Evolutionary conservation across 1,139 yeast genomes (phyloP), one percentile per base, ranked within the genome.

Genomic region (Kazachstania sp.): DNA sequence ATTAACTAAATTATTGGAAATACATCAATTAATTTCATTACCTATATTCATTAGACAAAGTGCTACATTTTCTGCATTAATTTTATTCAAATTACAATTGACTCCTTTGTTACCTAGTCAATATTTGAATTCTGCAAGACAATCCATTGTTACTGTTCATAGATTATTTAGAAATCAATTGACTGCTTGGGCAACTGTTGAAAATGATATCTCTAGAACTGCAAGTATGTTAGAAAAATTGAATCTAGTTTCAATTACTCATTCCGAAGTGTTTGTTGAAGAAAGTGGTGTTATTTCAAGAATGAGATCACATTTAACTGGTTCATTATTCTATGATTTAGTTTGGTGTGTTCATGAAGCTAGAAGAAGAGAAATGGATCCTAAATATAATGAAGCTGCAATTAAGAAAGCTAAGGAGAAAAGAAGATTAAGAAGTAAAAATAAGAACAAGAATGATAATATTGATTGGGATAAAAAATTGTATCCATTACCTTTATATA

Each of bases 341-440:
- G 92, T 90, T 18, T 88, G 95, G 92, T 86, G 95, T 62, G 86
- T 90, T 44, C 97, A 90, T 65, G 97, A 90, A 62, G 96, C 96
- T 0, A 73, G 95, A 63, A 73, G 97, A 61, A 71, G 95, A 50
- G 79, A 82, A 16, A 64, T 78, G 45, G 71, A 74, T 47, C 60
- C 64, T 11, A 51, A 49, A 28, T 78, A 71, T 46, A 77, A 76
- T 45, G 66, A 64, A 46, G 63, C 67, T 42, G 71, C 71, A 2
- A 51, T 58, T 36, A 60, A 58, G 44, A 66, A 57, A 28, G 62
- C 59, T 20, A 57, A 59, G 38, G 54, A 46, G 37, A 55, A 53
- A 32, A 52, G 54, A 53, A 60, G 57, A 49, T 45, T 38, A 9
- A 51, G 49, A 8, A 58, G 52, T 19, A 31, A 49, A 8, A 58